Conservation (phyloP, 78 protist genomes). For the Isochrysis galbana region DNA sequence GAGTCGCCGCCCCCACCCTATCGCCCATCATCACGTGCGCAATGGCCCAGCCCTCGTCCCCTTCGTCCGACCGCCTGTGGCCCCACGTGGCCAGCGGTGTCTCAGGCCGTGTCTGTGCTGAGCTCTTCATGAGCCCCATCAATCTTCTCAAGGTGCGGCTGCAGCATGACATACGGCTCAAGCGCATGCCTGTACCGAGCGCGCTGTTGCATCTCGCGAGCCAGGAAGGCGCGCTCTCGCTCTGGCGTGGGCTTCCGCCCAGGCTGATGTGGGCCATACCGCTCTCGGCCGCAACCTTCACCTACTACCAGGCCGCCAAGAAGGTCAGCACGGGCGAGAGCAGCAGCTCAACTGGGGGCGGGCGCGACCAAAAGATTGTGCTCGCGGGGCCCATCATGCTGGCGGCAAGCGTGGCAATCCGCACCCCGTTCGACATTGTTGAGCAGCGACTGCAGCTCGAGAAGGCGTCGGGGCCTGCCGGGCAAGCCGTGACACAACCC, state of each 20-base stretch:
- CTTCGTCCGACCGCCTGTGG: not conserved
- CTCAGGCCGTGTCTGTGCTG: not conserved
- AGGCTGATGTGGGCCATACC: slow-evolving; percentile 5
- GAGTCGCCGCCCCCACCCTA: no score
- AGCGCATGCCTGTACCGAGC: not conserved
- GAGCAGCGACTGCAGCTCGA: not conserved
- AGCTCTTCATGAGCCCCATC: not conserved
- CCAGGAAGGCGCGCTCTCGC: not conserved
- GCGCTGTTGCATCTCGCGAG: not conserved
- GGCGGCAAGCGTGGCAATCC: not conserved
- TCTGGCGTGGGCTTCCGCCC: slow-evolving; percentile 10
- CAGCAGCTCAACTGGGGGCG: not conserved
- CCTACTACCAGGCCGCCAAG: slow-evolving; percentile 9
- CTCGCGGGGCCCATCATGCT: not conserved
- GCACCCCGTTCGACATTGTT: slow-evolving; percentile 3
- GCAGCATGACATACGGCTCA: not conserved
- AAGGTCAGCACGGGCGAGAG: not conserved
- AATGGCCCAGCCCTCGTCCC: no score
- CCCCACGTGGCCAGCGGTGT: not conserved
- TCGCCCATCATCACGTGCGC: no score
- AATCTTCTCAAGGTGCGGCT: slow-evolving; percentile 23
- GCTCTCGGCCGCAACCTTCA: not conserved
- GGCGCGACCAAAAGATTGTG: not conserved
- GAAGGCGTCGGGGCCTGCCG: no score
- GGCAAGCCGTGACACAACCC: no score